Conservation (phyloP, 192 early-diverging fungal genomes). For the Coemansia sp. region DNA sequence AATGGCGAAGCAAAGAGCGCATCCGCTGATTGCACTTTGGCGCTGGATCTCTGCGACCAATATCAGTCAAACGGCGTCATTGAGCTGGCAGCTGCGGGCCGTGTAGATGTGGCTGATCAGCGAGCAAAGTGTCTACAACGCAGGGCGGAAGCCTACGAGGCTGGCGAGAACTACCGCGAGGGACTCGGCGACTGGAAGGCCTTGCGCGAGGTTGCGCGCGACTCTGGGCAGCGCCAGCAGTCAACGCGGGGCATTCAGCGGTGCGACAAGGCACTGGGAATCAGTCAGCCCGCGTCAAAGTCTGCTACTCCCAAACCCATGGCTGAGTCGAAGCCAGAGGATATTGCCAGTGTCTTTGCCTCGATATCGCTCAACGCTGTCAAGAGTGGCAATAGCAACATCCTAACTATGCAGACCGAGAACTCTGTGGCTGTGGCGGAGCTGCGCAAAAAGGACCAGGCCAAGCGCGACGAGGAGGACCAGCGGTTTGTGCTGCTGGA, state of each 20-base stretch:
- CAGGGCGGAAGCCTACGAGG: slow-evolving; percentile 80
- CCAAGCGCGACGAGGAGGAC: slow-evolving; percentile 75
- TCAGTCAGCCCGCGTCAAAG: slow-evolving; percentile 19
- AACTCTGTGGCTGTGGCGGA: slow-evolving; percentile 63
- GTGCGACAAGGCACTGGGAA: slow-evolving; percentile 58
- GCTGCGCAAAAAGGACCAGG: slow-evolving; percentile 72
- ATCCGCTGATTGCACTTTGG: slow-evolving; percentile 68
- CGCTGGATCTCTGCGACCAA: slow-evolving; percentile 36
- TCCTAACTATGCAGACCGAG: slow-evolving; percentile 30
- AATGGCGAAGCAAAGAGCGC: slow-evolving; percentile 78
- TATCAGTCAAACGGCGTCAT: slow-evolving; percentile 40
- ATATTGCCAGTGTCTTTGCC: slow-evolving; percentile 49
- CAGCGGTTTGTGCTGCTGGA: slow-evolving; percentile 77
- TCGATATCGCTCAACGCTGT: slow-evolving; percentile 37
- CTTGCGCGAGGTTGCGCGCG: slow-evolving; percentile 38
- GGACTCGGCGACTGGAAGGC: slow-evolving; percentile 67
- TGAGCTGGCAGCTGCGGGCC: slow-evolving; percentile 26
- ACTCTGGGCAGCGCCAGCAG: slow-evolving; percentile 32
- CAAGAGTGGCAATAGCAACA: slow-evolving; percentile 27
- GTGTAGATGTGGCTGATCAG: slow-evolving; percentile 59
- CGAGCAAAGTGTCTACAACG: slow-evolving; percentile 75
- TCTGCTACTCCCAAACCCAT: slow-evolving; percentile 5
- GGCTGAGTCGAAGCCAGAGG: slow-evolving; percentile 18
- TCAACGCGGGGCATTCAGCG: slow-evolving; percentile 61
- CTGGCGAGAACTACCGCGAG: slow-evolving; percentile 75